Conservation (phyloP, 1,284 basidiomycete species). For the Tranzscheliella williamsii region DNA sequence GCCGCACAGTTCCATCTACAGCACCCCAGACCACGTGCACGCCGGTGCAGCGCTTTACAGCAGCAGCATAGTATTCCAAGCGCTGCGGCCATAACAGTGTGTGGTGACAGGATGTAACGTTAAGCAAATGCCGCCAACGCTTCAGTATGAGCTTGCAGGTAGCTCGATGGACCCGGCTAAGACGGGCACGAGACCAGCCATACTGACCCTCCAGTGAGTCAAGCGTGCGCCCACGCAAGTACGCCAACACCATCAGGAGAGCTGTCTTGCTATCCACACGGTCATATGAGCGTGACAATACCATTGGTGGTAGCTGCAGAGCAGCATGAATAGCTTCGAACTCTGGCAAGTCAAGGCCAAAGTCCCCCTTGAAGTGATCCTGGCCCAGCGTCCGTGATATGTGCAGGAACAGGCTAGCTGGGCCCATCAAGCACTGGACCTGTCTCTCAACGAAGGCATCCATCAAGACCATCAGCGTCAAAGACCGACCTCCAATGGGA, state of each 20-base stretch:
- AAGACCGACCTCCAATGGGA: no score
- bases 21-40: constrained; percentile 2
- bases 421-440: no score
- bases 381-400: no score
- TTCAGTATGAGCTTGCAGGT: not conserved
- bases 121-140: not conserved
- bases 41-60: not conserved
- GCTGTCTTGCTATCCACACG: constrained; percentile 4
- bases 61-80: constrained; percentile 1
- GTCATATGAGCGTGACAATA: no score
- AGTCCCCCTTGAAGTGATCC: not conserved
- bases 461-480: no score
- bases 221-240: not conserved
- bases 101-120: not conserved
- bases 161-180: not conserved
- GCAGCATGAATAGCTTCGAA: not conserved
- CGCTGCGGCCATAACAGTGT: not conserved
- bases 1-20: constrained; percentile 1
- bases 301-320: not conserved
- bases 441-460: no score
- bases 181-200: not conserved
- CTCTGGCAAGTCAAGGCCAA: not conserved
- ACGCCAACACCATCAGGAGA: constrained; percentile 1
- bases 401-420: no score
- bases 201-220: not conserved